Conservation (phyloP, 805 yeast genomes). For the Metschnikowia noctiluminum region DNA sequence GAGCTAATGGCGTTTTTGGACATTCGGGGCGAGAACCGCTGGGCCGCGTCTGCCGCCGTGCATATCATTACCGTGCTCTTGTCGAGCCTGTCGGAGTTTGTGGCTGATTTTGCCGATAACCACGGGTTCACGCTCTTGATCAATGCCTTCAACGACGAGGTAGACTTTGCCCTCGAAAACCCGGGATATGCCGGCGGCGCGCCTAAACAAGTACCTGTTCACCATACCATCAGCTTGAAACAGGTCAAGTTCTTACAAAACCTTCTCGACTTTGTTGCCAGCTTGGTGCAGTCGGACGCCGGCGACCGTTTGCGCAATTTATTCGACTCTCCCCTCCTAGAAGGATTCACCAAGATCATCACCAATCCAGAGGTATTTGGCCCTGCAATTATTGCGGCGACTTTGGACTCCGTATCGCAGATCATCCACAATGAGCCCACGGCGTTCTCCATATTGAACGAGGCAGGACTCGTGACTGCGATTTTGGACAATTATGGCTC, state of each 20-base stretch:
- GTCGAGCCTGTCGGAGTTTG: slow-evolving; percentile 43
- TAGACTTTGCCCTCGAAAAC: slow-evolving; percentile 57
- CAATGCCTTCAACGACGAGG: slow-evolving; percentile 58
- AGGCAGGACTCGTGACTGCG: slow-evolving; percentile 67
- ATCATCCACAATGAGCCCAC: slow-evolving; percentile 91
- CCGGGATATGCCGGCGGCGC: slow-evolving; percentile 59
- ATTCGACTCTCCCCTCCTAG: slow-evolving; percentile 78
- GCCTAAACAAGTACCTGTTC: slow-evolving; percentile 47
- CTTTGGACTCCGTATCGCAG: slow-evolving; percentile 60
- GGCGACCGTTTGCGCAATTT: slow-evolving; percentile 83
- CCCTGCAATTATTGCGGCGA: slow-evolving; percentile 53
- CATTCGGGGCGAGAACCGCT: slow-evolving; percentile 47
- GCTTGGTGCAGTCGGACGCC: slow-evolving; percentile 65
- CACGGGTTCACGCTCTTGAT: slow-evolving; percentile 67
- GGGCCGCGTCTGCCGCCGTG: slow-evolving; percentile 61
- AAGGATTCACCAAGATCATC: slow-evolving; percentile 57
- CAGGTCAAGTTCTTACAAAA: slow-evolving; percentile 51
- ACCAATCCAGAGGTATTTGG: slow-evolving; percentile 63
- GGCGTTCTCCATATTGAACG: slow-evolving; percentile 74
- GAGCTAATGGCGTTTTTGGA: slow-evolving; percentile 61
- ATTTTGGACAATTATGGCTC: slow-evolving; percentile 55
- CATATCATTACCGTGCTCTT: slow-evolving; percentile 51
- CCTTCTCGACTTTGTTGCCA: slow-evolving; percentile 58
- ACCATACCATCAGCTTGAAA: slow-evolving; percentile 52
- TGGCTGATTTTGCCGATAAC: slow-evolving; percentile 60